These are phyloP conservation scores for Solanum habrochaites DNA, from an alignment of 257 asterid species.

Conservation along the genomic window DNA sequence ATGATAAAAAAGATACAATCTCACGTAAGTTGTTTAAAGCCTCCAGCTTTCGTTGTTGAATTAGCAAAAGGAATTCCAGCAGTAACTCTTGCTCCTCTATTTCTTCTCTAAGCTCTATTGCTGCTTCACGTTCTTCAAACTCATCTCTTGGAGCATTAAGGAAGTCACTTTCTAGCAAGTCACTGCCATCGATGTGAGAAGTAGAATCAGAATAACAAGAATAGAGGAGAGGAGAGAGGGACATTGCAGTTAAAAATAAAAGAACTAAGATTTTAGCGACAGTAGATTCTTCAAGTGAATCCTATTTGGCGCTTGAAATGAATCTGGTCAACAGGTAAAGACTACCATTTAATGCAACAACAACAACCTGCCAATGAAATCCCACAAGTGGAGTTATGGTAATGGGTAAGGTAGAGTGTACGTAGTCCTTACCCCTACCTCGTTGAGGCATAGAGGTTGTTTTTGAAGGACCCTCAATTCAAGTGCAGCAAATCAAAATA, in stretches of 20 bases:
- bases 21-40: slow-evolving; percentile 50
- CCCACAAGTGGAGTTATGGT: neutral
- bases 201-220: slow-evolving; percentile 1
- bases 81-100: slow-evolving; percentile 85
- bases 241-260: neutral
- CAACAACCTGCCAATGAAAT: neutral
- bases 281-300: neutral
- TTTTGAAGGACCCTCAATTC: neutral
- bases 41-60: slow-evolving; percentile 75
- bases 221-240: neutral
- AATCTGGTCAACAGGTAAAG: neutral
- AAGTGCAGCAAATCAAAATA: neutral
- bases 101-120: slow-evolving; percentile 62
- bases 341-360: neutral
- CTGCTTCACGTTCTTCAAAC: slow-evolving; percentile 77
- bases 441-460: neutral
- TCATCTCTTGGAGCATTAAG: slow-evolving; percentile 67
- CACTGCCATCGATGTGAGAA: slow-evolving; percentile 29
- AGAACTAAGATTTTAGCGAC: neutral
- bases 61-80: slow-evolving; percentile 66
- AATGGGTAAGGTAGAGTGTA: neutral
- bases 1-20: slow-evolving; percentile 50
- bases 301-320: neutral
- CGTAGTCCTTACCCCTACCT: neutral
- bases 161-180: slow-evolving; percentile 82